These are phyloP conservation scores for Spiraea crenata DNA, from an alignment of 331 rosid species.

Conservation along the genomic window DNA sequence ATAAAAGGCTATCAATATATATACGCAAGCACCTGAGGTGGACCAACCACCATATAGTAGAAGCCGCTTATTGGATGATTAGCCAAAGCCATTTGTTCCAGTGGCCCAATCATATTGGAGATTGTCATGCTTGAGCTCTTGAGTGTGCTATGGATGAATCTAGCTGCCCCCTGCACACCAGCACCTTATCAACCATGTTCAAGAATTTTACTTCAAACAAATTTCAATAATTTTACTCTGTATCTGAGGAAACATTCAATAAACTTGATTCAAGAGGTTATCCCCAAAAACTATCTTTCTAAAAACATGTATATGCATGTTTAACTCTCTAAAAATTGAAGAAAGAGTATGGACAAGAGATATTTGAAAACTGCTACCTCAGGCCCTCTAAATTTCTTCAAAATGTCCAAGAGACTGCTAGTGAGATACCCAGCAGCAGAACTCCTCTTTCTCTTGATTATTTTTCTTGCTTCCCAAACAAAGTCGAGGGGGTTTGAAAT, in stretches of 20 bases:
- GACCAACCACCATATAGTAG: conserved; percentile 45
- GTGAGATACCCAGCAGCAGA: conserved; percentile 36
- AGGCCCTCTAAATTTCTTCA: conserved; percentile 42
- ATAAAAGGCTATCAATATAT: too few species aligned
- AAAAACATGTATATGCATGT: too few species aligned
- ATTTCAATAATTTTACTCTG: too few species aligned
- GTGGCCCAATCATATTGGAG: conserved; percentile 50
- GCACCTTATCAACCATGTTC: not conserved
- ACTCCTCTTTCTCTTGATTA: conserved; percentile 31
- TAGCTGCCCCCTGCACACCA: conserved; percentile 41
- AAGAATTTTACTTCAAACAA: too few species aligned
- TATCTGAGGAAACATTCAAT: too few species aligned
- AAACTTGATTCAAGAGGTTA: too few species aligned
- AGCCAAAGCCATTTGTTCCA: conserved; percentile 44
- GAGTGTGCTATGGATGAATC: conserved; percentile 30
- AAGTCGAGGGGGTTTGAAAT: conserved; percentile 45
- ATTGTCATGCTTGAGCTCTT: conserved; percentile 45
- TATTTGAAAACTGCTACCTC: conserved; percentile 28
- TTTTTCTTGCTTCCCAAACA: conserved; percentile 36
- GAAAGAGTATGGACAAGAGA: too few species aligned
- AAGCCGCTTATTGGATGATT: conserved; percentile 42
- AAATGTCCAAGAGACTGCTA: conserved; percentile 26
- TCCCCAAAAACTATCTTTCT: too few species aligned
- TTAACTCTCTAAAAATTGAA: too few species aligned
- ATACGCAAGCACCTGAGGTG: conserved; percentile 34